phyloP scores from a whole-genome alignment of 306 rosid genomes.

The Hippophae gyantsensis region DNA sequence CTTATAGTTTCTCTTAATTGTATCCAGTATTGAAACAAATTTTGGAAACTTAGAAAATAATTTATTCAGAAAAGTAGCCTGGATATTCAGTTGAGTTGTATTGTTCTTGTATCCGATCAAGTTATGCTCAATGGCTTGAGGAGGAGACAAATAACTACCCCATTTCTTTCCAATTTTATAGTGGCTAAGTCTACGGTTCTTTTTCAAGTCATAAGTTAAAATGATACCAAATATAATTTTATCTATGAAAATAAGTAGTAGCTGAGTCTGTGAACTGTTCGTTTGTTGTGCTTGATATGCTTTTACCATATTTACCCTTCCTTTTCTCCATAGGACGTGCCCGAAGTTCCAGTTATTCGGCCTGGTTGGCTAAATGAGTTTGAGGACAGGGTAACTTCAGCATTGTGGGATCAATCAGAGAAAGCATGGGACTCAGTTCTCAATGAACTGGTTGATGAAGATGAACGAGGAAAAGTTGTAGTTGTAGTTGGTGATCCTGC shows the following conservation, averaged over 20 bases:
- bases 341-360: slow-evolving; percentile 19
- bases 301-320: slow-evolving; percentile 1
- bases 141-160: too few relatives aligned
- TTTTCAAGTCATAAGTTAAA: not conserved
- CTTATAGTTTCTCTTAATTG: not conserved
- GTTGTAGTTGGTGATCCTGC: slow-evolving; percentile 65
- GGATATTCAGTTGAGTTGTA: too few relatives aligned
- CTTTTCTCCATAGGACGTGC: slow-evolving; percentile 31
- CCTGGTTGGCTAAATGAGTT: slow-evolving; percentile 52
- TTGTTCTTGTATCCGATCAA: too few relatives aligned
- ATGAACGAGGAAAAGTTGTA: slow-evolving; percentile 25
- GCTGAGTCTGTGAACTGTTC: not conserved
- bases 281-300: not conserved
- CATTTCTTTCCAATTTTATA: too few relatives aligned
- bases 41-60: not conserved
- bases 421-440: slow-evolving; percentile 57
- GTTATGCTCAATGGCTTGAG: not conserved
- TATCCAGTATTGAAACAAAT: not conserved
- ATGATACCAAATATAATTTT: not conserved
- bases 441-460: slow-evolving; percentile 43
- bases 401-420: slow-evolving; percentile 66
- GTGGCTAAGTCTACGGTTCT: not conserved
- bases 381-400: slow-evolving; percentile 35
- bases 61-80: too few relatives aligned
- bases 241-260: not conserved